Base-by-base conservation (phyloP, 1,284 basidiomycete species). In the Fomitiporia mediterranea region DNA sequence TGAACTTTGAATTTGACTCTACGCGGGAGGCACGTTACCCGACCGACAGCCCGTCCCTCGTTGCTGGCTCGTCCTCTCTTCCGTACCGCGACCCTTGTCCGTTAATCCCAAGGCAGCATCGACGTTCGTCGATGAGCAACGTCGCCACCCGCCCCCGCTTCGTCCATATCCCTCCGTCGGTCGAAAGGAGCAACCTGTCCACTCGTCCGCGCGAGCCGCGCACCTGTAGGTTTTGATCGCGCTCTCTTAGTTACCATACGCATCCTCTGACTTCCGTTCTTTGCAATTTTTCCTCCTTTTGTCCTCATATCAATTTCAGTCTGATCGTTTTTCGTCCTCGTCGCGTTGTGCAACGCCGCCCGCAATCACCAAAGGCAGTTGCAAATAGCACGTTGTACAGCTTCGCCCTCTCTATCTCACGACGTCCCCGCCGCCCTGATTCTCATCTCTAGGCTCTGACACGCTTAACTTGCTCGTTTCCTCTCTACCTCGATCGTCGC, bases 1-100 rank as follows among this genome's bases (percentile, higher is more conserved):
- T 64, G 62, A 62, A 55, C 57, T 57, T 53, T 57, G 28, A 51
- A 59, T 47, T 53, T 51, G n/a, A n/a, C n/a, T n/a, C n/a, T n/a
- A n/a, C n/a, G n/a, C n/a, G n/a, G n/a, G n/a, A n/a, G n/a, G n/a
- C n/a, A n/a, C n/a, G n/a, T n/a, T n/a, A n/a, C n/a, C n/a, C n/a
- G n/a, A n/a, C n/a, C n/a, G n/a, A n/a, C n/a, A n/a, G n/a, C n/a
- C n/a, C n/a, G n/a, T n/a, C 47, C 63, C 66, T 67, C 60, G 67
- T 67, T 62, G 54, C 55, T n/a, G n/a, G n/a, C n/a, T n/a, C n/a
- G n/a, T n/a, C n/a, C n/a, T n/a, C n/a, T n/a, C n/a, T n/a, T n/a
- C n/a, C n/a, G n/a, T n/a, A n/a, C n/a, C n/a, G n/a, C n/a, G n/a
- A n/a, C n/a, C n/a, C n/a, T n/a, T n/a, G n/a, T n/a, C n/a, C n/a